phyloP scores from a whole-genome alignment of 2,329 filamentous ascomycete genomes.

The Fusarium sp. region DNA sequence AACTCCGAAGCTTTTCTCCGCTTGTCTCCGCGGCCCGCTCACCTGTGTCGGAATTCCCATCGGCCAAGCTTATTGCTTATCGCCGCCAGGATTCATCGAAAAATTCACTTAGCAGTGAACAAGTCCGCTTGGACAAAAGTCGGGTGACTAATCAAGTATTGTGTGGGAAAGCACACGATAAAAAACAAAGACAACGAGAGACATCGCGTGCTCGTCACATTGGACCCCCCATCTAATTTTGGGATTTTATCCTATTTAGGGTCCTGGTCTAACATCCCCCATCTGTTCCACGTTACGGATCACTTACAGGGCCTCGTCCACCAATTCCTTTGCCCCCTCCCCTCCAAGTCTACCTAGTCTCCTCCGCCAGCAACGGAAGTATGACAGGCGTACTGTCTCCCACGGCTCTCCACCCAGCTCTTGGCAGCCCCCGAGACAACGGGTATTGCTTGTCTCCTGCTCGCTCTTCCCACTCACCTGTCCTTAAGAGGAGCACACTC shows the following conservation, averaged over 20 bases:
- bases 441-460: constrained; percentile 29
- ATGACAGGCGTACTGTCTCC: constrained; percentile 52
- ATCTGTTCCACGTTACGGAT: not conserved
- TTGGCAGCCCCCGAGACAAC: constrained; percentile 50
- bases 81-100: constrained; percentile 5
- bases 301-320: constrained; percentile 5
- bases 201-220: constrained; percentile 31
- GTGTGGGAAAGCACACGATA: constrained; percentile 28
- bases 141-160: not conserved
- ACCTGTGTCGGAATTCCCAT: constrained; percentile 33
- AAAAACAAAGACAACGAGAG: constrained; percentile 21
- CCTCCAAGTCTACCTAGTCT: constrained; percentile 20
- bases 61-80: constrained; percentile 11
- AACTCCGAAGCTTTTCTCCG: constrained; percentile 39
- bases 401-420: constrained; percentile 61
- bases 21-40: constrained; percentile 31
- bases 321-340: constrained; percentile 23
- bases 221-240: constrained; percentile 11
- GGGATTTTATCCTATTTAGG: constrained; percentile 16
- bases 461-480: constrained; percentile 20
- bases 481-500: constrained; percentile 33
- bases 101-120: not conserved
- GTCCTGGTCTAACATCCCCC: constrained; percentile 3
- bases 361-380: constrained; percentile 36
- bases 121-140: not conserved